These are phyloP conservation scores for Dendrocalamus latiflorus DNA, from an alignment of 202 grass and related monocot genomes.

Conservation along the genomic window DNA sequence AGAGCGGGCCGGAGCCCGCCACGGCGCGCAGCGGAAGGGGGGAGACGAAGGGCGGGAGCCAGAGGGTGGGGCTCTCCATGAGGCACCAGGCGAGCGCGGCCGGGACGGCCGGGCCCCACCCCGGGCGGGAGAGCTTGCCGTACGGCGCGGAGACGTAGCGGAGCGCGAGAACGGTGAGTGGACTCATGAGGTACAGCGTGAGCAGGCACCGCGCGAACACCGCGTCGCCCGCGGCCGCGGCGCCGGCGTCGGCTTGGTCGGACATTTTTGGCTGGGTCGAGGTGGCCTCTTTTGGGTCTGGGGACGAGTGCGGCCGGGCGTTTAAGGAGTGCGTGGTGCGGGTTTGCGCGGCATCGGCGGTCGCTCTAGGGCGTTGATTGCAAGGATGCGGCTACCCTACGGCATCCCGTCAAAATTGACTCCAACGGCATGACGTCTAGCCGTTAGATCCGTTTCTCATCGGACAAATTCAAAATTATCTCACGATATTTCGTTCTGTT, in stretches of 20 bases:
- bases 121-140: constrained; percentile 60
- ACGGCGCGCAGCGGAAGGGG: background rate
- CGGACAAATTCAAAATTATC: too few species aligned
- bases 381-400: background rate
- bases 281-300: background rate
- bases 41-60: constrained; percentile 45
- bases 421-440: too few species aligned
- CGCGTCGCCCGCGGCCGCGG: background rate
- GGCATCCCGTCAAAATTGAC: too few species aligned
- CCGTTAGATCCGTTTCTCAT: too few species aligned
- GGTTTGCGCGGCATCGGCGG: background rate
- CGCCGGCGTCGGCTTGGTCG: background rate
- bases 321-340: background rate
- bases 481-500: too few species aligned
- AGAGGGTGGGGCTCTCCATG: constrained; percentile 87
- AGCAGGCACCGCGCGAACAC: constrained; percentile 51
- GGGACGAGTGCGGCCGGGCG: background rate
- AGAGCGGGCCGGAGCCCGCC: constrained; percentile 9
- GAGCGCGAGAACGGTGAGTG: constrained; percentile 59
- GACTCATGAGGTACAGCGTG: constrained; percentile 46
- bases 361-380: background rate
- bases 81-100: constrained; percentile 66
- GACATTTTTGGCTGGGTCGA: background rate
- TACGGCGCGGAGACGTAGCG: constrained; percentile 68
- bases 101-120: constrained; percentile 55